Evolutionary conservation across 1,284 basidiomycete species (phyloP), one percentile per base, ranked within the genome.

Genomic region (Ceratobasidium sp.): DNA sequence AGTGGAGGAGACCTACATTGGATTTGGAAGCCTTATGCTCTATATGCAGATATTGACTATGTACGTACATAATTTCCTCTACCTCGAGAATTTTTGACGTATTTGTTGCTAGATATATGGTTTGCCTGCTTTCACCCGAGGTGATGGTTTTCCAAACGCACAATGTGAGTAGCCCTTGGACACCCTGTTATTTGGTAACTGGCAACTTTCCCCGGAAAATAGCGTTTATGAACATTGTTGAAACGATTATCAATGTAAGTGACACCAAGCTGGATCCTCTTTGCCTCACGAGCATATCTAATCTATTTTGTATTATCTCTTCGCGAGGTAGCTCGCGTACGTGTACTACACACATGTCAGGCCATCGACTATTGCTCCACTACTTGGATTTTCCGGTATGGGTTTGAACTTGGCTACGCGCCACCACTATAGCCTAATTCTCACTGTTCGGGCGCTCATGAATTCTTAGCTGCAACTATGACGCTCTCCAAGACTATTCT

Each of bases 101-200:
- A 9, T 38, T 54, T 49, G 41, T 38, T 55, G 63, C 61, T 74
- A 91, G 90, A 81, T 93, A 13, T 97, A 98, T 78, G 93, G 93
- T 13, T 77, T 89, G 30, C 84, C 85, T 38, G 86, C 91, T 0
- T 84, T 89, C 54, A 81, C 90, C 73, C 80, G 84, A 0, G 86
- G 87, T 23, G 87, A 91, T 73, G 95, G 95, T 0, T 98, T 97
- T 81, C 90, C 94, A 13, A 92, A 88, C 77, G 95, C 95, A 1
- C 95, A 97, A 83, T 87, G 93, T 93, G 77, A 75, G 87, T 78
- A 1, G 67, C 28, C 18, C 49, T 47, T 54, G 32, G 54, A 32
- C 43, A 41, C 32, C 47, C 41, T 38, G 11, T 38, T 38, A 4
- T 26, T 18, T 43, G 23, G 38, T 59, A n/a, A 43, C 47, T 16